phyloP scores from a whole-genome alignment of 345 rosid species.

The Garcia nutans region DNA sequence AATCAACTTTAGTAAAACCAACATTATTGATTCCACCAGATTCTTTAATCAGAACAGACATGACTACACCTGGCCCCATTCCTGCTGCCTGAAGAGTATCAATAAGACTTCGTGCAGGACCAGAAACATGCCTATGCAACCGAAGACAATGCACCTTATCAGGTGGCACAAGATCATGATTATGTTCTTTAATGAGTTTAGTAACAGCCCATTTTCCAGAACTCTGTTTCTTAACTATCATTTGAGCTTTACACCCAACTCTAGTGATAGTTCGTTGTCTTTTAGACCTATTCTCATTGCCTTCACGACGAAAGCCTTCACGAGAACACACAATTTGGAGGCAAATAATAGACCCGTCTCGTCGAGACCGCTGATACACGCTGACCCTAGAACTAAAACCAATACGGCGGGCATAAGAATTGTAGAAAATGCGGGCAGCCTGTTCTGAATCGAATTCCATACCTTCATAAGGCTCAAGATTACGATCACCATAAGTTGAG shows the following conservation, averaged over 20 bases:
- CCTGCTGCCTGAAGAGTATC: slow-evolving; percentile 60
- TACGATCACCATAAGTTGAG: slow-evolving; percentile 20
- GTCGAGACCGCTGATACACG: slow-evolving; percentile 39
- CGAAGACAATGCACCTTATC: slow-evolving; percentile 54
- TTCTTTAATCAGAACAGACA: slow-evolving; percentile 53
- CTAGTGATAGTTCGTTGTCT: slow-evolving; percentile 42
- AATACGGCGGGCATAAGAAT: slow-evolving; percentile 44
- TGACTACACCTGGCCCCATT: slow-evolving; percentile 48
- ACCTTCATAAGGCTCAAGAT: slow-evolving; percentile 39
- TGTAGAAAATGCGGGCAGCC: slow-evolving; percentile 43
- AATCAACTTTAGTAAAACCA: slow-evolving; percentile 53
- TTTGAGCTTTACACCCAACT: slow-evolving; percentile 50
- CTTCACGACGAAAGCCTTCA: slow-evolving; percentile 40
- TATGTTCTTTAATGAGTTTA: slow-evolving; percentile 39
- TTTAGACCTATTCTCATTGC: slow-evolving; percentile 29
- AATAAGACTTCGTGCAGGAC: slow-evolving; percentile 49
- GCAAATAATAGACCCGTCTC: slow-evolving; percentile 43
- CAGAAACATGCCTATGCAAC: slow-evolving; percentile 49
- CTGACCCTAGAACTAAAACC: slow-evolving; percentile 48
- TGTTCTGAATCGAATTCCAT: slow-evolving; percentile 53
- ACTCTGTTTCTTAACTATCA: slow-evolving; percentile 38
- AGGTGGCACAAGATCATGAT: slow-evolving; percentile 50
- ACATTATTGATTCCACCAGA: slow-evolving; percentile 51
- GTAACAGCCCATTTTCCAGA: slow-evolving; percentile 48
- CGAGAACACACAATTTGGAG: slow-evolving; percentile 48